Evolutionary conservation across 108 stramenopile genomes (phyloP).

Genomic region (Halocafeteria seosinensis): DNA sequence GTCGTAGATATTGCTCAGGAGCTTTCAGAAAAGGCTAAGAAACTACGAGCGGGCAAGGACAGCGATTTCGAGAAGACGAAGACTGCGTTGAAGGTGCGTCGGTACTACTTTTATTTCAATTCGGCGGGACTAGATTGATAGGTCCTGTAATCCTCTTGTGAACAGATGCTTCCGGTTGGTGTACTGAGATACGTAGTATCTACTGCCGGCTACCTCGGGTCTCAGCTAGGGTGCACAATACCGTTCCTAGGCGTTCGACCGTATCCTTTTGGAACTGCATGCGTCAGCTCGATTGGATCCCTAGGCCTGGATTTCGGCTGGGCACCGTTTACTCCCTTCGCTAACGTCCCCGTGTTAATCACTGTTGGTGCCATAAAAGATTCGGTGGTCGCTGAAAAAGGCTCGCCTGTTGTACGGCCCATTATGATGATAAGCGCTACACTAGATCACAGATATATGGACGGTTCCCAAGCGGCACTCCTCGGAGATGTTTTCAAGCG

Average conservation of each 20-base stretch:
- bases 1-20: neutral
- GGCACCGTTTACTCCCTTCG: neutral
- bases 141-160: too few relatives aligned
- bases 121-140: too few relatives aligned
- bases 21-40: neutral
- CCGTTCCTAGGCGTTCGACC: neutral
- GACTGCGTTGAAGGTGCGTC: neutral
- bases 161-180: too few relatives aligned
- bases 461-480: neutral
- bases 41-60: neutral
- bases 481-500: too few relatives aligned
- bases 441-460: neutral
- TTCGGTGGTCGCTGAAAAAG: neutral
- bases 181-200: too few relatives aligned
- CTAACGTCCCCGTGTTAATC: neutral
- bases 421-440: neutral
- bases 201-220: neutral
- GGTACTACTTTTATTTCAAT: too few relatives aligned
- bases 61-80: neutral
- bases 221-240: neutral
- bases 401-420: neutral
- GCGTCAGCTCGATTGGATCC: neutral
- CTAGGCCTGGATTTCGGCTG: neutral
- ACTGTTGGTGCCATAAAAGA: neutral
- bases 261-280: neutral